These are phyloP conservation scores for Nicotiana tomentosiformis DNA, from an alignment of 257 asterid species.

Conservation along the genomic window DNA sequence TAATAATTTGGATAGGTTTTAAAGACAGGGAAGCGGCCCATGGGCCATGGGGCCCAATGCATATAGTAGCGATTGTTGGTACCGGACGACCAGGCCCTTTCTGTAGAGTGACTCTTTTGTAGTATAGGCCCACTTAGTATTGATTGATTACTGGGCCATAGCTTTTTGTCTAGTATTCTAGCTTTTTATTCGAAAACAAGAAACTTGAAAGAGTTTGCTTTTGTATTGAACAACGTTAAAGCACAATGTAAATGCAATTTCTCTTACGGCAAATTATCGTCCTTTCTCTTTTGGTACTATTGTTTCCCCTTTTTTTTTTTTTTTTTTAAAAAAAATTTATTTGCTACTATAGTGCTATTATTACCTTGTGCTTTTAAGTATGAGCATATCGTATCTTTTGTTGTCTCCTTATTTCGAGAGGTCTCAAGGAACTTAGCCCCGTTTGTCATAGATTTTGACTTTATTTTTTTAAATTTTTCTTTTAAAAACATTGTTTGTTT, in stretches of 20 bases:
- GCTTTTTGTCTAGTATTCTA: slow-evolving; percentile 4
- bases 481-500: no score
- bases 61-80: slow-evolving; percentile 13
- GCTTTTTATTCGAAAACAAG: neutral
- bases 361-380: no score
- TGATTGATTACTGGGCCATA: slow-evolving; percentile 24
- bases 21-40: neutral
- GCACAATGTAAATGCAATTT: slow-evolving; percentile 6
- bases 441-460: no score
- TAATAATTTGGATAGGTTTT: neutral
- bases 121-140: slow-evolving; percentile 18
- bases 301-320: no score
- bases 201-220: neutral
- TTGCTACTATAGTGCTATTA: no score
- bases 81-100: slow-evolving; percentile 31
- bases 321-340: no score
- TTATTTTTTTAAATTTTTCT: no score
- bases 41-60: slow-evolving; percentile 8
- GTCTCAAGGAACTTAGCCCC: no score
- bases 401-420: no score
- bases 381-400: no score
- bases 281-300: neutral
- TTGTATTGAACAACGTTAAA: slow-evolving; percentile 6
- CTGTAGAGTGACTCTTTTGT: slow-evolving; percentile 9
- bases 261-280: neutral